Evolutionary conservation across 2,329 filamentous ascomycete genomes (phyloP), one percentile per base, ranked within the genome.

Genomic region (Sclerotinia borealis): DNA sequence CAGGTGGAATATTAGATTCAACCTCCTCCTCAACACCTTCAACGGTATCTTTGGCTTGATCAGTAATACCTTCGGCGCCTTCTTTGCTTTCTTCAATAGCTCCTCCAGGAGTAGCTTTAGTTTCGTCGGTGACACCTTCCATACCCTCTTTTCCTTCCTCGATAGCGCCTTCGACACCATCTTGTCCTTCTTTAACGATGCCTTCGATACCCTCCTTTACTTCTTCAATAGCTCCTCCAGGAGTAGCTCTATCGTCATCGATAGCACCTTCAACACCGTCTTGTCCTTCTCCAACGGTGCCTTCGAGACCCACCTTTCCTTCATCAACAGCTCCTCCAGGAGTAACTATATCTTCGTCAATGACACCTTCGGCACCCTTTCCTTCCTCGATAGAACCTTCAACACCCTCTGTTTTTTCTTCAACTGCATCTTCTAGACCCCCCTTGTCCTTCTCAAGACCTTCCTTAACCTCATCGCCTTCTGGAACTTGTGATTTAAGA

Each of bases 1-100:
- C 31, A 3, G 60, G 31, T 37, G 60, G 60, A 11, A 58, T 62
- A 11, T 62, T 22, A 69, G 84, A 82, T 67, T 84, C 81, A 59
- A 82, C 81, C 45, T 82, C 76, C 67, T 83, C 80, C 69, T 84
- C 82, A 66, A 70, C 68, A 65, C 69, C 75, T 48, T 62, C 59
- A 7, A 37, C 48, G 9, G 27, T 67, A 45, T 79, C 76, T 55
- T 81, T 49, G 31, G 29, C 27, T 29, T 63, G 66, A 75, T 78
- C 68, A 73, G 31, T n/a, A 13, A 45, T 31, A 31, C 48, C 36
- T 48, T 49, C 63, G 15, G 10, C 52, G 13, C 19, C 11, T 79
- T 72, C 73, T 77, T 61, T 31, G 9, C 6, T 73, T 73, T 59
- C 78, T 64, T 17, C 77, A 2, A 17, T 17, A 68, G 71, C 69